These are phyloP conservation scores for Musa schizocarpa DNA, from an alignment of 176 grass and related monocot genomes.

Conservation along the genomic window DNA sequence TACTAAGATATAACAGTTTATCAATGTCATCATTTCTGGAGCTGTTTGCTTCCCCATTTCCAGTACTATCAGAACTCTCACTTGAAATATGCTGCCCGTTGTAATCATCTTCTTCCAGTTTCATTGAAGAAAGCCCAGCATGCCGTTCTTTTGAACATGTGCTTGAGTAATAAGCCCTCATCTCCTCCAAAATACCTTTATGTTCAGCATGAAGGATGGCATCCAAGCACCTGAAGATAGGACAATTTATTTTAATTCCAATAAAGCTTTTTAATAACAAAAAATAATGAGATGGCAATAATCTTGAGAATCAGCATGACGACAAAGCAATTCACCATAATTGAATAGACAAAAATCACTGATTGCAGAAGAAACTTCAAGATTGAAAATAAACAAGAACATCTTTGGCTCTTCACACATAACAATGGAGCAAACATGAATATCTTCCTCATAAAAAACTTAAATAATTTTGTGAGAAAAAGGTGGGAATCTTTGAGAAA, in stretches of 20 bases:
- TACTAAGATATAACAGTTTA: conserved; percentile 22
- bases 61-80: conserved; percentile 23
- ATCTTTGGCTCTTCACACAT: neutral
- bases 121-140: neutral
- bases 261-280: neutral
- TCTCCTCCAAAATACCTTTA: conserved; percentile 80
- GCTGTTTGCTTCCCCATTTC: neutral
- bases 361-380: neutral
- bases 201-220: conserved; percentile 87
- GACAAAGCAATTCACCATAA: neutral
- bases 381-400: neutral
- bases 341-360: neutral
- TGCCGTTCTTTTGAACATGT: conserved; percentile 27
- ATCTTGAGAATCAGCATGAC: neutral
- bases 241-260: neutral
- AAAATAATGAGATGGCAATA: neutral
- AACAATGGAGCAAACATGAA: neutral
- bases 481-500: neutral
- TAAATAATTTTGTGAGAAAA: neutral
- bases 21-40: conserved; percentile 26
- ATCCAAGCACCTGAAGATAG: conserved; percentile 53
- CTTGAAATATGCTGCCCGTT: conserved; percentile 21
- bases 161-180: conserved; percentile 60
- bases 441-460: neutral
- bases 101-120: neutral